These are phyloP conservation scores for Penicillium sp. DNA, from an alignment of 2,329 filamentous ascomycete genomes.

Conservation along the genomic window DNA sequence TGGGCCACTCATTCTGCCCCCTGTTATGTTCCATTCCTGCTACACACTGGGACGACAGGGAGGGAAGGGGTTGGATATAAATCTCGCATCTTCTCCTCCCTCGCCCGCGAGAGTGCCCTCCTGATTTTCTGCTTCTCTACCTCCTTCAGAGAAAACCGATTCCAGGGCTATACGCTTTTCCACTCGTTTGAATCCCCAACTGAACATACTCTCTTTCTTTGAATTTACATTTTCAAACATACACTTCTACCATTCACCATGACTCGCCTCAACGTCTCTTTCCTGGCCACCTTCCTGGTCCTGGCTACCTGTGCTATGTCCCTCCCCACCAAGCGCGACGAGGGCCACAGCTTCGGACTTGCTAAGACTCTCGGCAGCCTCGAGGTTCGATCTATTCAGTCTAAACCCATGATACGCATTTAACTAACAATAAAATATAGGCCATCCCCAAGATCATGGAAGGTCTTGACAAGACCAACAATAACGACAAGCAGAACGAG, in stretches of 20 bases:
- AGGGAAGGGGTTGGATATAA: slow-evolving; percentile 23
- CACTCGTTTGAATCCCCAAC: slow-evolving; percentile 16
- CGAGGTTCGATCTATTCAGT: slow-evolving; percentile 17
- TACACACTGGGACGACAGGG: background rate
- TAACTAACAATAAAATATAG: slow-evolving; percentile 14
- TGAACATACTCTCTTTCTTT: slow-evolving; percentile 13
- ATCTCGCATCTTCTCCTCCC: slow-evolving; percentile 5
- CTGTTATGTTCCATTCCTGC: slow-evolving; percentile 4
- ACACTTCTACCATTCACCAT: slow-evolving; percentile 29
- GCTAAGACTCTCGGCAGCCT: slow-evolving; percentile 17
- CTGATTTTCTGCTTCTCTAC: slow-evolving; percentile 1
- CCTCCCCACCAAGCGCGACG: slow-evolving; percentile 30
- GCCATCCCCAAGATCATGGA: slow-evolving; percentile 22
- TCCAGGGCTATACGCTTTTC: background rate
- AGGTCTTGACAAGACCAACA: slow-evolving; percentile 13
- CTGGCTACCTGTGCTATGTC: slow-evolving; percentile 36
- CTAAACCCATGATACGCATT: background rate
- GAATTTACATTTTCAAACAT: slow-evolving; percentile 3
- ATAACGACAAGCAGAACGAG: slow-evolving; percentile 14
- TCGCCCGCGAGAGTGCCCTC: background rate
- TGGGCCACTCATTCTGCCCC: slow-evolving; percentile 2
- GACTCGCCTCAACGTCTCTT: slow-evolving; percentile 36
- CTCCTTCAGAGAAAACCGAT: slow-evolving; percentile 7
- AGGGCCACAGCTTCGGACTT: slow-evolving; percentile 4
- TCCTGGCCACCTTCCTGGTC: slow-evolving; percentile 34